Base-by-base conservation (phyloP, 805 yeast genomes). In the Hanseniaspora guilliermondii region DNA sequence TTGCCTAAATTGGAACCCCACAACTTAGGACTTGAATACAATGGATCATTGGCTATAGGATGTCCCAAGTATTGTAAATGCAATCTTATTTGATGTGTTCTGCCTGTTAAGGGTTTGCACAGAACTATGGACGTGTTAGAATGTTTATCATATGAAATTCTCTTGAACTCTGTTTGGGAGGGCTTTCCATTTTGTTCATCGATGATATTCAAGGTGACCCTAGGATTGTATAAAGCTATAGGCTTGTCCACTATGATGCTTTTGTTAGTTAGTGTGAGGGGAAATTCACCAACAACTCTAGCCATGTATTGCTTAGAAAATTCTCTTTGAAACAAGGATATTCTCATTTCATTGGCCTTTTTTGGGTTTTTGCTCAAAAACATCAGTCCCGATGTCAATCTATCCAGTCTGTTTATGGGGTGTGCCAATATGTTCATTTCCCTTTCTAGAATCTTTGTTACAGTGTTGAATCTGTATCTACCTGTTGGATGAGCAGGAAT, bases 401-500 rank as follows among this genome's bases (percentile, higher is more conserved):
- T 70, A 65, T 93, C 99, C 19, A 93, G 72, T 57, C 99, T 73
- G 66, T 89, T 89, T 64, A 96, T 87, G 0, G 93, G 85, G 64
- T 88, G 96, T 1, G 84, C 91, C 1, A 70, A 68, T 41, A 76
- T 70, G 0, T 82, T 83, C 56, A 73, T 65, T 61, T 89, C 94
- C 53, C 79, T 78, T 65, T 86, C 82, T 59, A 93, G 68, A 4
- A 87, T 78, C 65, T 82, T 83, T 11, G 94, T 85, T 21, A 87
- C 76, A 0, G 95, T 79, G 65, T 82, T 78, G 67, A 79, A 79
- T 64, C 93, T 64, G 73, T 82, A 80, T 58, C 89, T 70, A 0
- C 97, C 98, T 0, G 96, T 84, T 3, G 98, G 97, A 65, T 93
- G 98, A 0, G 87, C 95, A 0, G 98, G 97, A 2, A 93, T 76